Conservation (phyloP, 1,284 basidiomycete species). For the Afroboletus lepidellus region DNA sequence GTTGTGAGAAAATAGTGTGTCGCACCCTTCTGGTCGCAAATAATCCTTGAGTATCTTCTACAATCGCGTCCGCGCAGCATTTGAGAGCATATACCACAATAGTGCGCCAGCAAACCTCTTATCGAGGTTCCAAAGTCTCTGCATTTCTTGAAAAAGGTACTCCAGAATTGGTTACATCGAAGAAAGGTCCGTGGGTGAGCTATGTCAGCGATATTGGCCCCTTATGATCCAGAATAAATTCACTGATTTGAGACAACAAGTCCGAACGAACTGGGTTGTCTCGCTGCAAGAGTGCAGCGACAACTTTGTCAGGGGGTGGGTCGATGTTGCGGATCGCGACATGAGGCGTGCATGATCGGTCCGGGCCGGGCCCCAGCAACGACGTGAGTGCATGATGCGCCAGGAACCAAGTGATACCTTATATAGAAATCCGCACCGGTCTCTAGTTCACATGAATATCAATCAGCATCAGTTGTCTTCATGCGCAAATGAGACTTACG, state of each 20-base stretch:
- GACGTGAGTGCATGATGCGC: slow-evolving; percentile 13
- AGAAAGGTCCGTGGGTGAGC: slow-evolving; percentile 21
- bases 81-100: slow-evolving; percentile 18
- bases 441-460: slow-evolving; percentile 9
- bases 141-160: slow-evolving; percentile 21
- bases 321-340: slow-evolving; percentile 20
- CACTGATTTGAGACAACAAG: slow-evolving; percentile 14
- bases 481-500: slow-evolving; percentile 23
- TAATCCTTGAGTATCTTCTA: slow-evolving; percentile 11
- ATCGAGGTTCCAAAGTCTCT: slow-evolving; percentile 23
- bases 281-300: slow-evolving; percentile 18
- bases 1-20: slow-evolving; percentile 8
- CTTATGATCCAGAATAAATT: background rate
- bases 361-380: slow-evolving; percentile 15
- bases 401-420: slow-evolving; percentile 18
- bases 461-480: background rate
- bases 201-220: slow-evolving; percentile 12
- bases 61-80: slow-evolving; percentile 16
- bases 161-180: slow-evolving; percentile 21
- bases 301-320: slow-evolving; percentile 19
- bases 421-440: slow-evolving; percentile 15
- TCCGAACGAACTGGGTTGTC: slow-evolving; percentile 14
- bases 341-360: slow-evolving; percentile 6
- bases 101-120: slow-evolving; percentile 17
- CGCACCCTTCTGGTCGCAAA: slow-evolving; percentile 10